Conservation (phyloP, 169 alveolate genomes). For the Plasmodium gaboni region DNA sequence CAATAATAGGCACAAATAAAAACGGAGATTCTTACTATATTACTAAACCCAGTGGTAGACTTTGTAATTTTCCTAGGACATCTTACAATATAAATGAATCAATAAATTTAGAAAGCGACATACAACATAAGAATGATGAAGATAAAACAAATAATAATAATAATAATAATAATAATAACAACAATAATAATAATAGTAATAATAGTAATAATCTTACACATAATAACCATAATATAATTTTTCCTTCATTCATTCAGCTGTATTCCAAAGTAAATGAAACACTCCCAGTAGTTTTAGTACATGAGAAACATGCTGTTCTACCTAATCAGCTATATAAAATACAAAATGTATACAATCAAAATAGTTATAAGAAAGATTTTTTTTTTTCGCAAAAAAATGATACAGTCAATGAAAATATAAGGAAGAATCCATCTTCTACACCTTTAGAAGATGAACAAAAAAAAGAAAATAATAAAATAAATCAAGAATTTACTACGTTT, state of each 20-base stretch:
- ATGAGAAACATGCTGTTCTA: conserved; percentile 53
- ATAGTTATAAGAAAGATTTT: conserved; percentile 22
- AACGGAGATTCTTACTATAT: conserved; percentile 53
- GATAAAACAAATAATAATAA: too few species aligned
- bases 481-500: conserved; percentile 19
- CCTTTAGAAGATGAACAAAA: not conserved
- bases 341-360: conserved; percentile 47
- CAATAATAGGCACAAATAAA: conserved; percentile 23
- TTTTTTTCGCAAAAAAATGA: not conserved
- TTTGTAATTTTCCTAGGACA: conserved; percentile 64
- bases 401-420: not conserved
- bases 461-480: not conserved
- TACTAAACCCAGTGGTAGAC: conserved; percentile 53
- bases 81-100: conserved; percentile 37
- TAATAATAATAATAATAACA: too few species aligned
- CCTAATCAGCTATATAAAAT: conserved; percentile 38
- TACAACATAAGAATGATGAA: too few species aligned
- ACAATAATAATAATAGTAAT: too few species aligned
- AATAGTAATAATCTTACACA: not conserved
- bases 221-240: conserved; percentile 3
- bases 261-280: conserved; percentile 20
- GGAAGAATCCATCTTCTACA: not conserved
- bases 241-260: conserved; percentile 38
- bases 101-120: conserved; percentile 13
- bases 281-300: conserved; percentile 58